phyloP scores from a whole-genome alignment of 2,329 filamentous ascomycete genomes.

The Tolypocladium sp. region DNA sequence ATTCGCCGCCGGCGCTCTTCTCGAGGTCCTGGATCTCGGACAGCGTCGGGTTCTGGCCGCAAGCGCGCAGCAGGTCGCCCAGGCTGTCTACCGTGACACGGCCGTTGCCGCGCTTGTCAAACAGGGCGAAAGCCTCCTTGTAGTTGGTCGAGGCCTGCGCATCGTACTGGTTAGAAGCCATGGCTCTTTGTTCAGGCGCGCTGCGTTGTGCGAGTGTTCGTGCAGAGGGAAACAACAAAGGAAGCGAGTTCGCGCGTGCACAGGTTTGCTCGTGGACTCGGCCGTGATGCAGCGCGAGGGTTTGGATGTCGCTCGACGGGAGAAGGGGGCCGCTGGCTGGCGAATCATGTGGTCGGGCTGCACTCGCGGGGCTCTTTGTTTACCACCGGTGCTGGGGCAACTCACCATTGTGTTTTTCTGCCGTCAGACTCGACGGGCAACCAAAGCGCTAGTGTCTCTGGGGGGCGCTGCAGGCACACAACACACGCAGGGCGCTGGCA shows the following conservation, averaged over 20 bases:
- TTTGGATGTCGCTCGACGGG: neutral
- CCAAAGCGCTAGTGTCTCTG: neutral
- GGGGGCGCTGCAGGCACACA: neutral
- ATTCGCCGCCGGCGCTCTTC: slow-evolving; percentile 81
- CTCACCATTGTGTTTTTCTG: slow-evolving; percentile 25
- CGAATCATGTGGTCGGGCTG: slow-evolving; percentile 20
- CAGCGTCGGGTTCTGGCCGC: slow-evolving; percentile 94
- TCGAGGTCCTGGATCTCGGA: slow-evolving; percentile 88
- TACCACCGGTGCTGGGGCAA: slow-evolving; percentile 23
- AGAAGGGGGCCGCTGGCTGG: slow-evolving; percentile 8
- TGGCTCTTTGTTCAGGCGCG: slow-evolving; percentile 13
- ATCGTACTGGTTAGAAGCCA: slow-evolving; percentile 45
- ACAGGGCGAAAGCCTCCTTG: slow-evolving; percentile 99
- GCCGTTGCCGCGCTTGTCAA: slow-evolving; percentile 97
- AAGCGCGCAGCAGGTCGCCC: slow-evolving; percentile 89
- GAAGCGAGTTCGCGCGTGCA: neutral
- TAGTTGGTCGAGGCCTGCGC: slow-evolving; percentile 83
- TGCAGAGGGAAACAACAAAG: neutral
- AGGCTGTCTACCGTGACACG: slow-evolving; percentile 80
- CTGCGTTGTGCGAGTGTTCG: neutral
- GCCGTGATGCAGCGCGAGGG: neutral
- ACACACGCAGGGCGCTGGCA: neutral
- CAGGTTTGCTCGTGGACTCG: neutral
- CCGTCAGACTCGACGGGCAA: slow-evolving; percentile 5
- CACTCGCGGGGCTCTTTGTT: slow-evolving; percentile 23